Conservation (phyloP, 2,329 filamentous ascomycete species). For the Conoideocrella luteorostrata region DNA sequence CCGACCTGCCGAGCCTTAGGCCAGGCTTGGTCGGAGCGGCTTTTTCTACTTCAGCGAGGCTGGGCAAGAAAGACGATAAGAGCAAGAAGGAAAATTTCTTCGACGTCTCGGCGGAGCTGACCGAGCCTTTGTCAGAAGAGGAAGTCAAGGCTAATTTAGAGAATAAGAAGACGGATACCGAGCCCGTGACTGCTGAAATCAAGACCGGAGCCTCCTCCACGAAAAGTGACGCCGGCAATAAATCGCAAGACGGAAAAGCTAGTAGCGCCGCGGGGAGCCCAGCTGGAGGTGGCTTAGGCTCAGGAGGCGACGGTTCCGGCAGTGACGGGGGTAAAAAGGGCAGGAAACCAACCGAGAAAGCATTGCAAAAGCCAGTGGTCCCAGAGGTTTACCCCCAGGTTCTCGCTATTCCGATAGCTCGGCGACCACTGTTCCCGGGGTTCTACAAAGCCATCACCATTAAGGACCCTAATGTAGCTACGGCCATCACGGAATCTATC, state of each 20-base stretch:
- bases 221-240: conserved; percentile 33
- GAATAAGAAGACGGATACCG: conserved; percentile 34
- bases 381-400: conserved; percentile 97
- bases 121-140: conserved; percentile 46
- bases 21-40: conserved; percentile 21
- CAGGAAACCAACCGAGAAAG: conserved; percentile 64
- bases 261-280: conserved; percentile 36
- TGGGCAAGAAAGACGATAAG: conserved; percentile 31
- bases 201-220: conserved; percentile 38
- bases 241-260: conserved; percentile 46
- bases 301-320: conserved; percentile 47
- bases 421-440: conserved; percentile 88
- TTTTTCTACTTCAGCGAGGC: conserved; percentile 30
- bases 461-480: conserved; percentile 82
- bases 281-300: conserved; percentile 43
- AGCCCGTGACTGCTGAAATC: conserved; percentile 41
- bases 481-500: conserved; percentile 92
- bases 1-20: conserved; percentile 22
- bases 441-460: conserved; percentile 99
- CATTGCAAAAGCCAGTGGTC: conserved; percentile 79
- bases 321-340: conserved; percentile 64
- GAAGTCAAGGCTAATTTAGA: conserved; percentile 46
- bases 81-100: conserved; percentile 42
- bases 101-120: conserved; percentile 36
- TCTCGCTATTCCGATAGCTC: conserved; percentile 92